Base-by-base conservation (phyloP, 345 rosid species). In the Salix viminalis region DNA sequence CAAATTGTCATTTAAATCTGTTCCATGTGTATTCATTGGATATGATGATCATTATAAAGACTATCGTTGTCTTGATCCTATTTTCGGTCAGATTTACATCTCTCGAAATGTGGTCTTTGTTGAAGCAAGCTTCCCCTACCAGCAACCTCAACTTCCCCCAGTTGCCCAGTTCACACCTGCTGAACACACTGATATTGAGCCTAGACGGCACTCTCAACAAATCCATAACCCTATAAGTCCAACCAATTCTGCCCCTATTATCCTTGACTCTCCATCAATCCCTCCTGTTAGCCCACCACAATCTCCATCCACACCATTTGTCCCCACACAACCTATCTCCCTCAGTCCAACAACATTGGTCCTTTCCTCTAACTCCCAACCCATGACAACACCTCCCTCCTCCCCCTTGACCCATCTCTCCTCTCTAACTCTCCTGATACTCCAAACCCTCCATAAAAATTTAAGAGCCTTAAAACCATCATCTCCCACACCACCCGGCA, bases 171-270 rank as follows among this genome's bases (percentile, higher is more conserved):
- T 23, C 58, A 52, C 10, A 52, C 10, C 1, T 19, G 2, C 23
- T 18, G 1, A 9, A 6, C 10, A 18, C 1, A 7, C 6, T 6
- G 10, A 52, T 18, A 6, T 52, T 52, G 3, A 1, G 3, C 3
- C 0, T 1, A 2, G 10, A 8, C 8, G 0, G 2, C 6, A 2
- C 0, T n/a, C 10, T 0, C 6, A 2, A 32, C 34, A 32, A 32
- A 32, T 32, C 34, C 4, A 3, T 4, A 32, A 32, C 2, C 6
- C 58, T 6, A 32, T 11, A 6, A 2, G 10, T 1, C 0, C 19
- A 2, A 3, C 34, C 34, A 0, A 32, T 0, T 50, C n/a, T 50
- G 1, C 56, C n/a, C 3, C 56, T 2, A 52, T 52, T 18, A 19
- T 52, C 23, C 23, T 52, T 7, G 23, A 7, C 23, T 18, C 11